Evolutionary conservation across 2,329 filamentous ascomycete genomes (phyloP), one percentile per base, ranked within the genome.

Genomic region (Chalaropsis ovoidea): DNA sequence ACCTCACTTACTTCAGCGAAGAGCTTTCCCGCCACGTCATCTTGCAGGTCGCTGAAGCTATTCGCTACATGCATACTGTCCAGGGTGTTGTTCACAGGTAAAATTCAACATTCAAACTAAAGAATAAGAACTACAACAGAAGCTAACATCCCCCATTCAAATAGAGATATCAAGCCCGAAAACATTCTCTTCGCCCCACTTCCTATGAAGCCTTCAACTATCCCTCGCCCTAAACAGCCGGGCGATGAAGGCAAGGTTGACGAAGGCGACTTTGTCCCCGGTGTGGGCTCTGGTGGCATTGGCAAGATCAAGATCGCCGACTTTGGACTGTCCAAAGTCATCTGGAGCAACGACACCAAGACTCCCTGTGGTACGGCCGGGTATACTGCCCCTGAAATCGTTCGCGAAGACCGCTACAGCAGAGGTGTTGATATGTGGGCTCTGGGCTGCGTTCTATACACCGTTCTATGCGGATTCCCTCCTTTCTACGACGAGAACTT

Each of bases 381-480:
- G 54, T 99, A 99, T 77, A 97, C 94, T 3, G 94, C 94, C 2
- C 94, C 94, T 7, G 94, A 99, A 74, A 99, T 99, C 69, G 94
- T 99, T 74, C 97, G 97, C 77, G 94, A 99, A 76, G 94, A 99
- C 77, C 86, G 92, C 24, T 99, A 99, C 76, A 97, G 93, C 45
- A 99, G 97, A 80, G 95, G 90, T 63, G 94, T 99, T 58, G 94
- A 99, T 73, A 99, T 99, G 94, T 99, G 94, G 94, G 94, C 94
- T 2, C 77, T 99, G 41, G 94, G 94, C 15, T 99, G 94, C 74
- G 94, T 99, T 11, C 80, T 99, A 4, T 99, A 99, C 78, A 99
- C 94, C 0, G 80, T 99, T 0, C 87, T 99, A 17, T 99, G 94
- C 71, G 94, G 94, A 15, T 99, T 99, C 78, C 94, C 94, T 10